These are phyloP conservation scores for Dactylonectria estremocensis DNA, from an alignment of 2,329 filamentous ascomycete genomes.

Conservation along the genomic window DNA sequence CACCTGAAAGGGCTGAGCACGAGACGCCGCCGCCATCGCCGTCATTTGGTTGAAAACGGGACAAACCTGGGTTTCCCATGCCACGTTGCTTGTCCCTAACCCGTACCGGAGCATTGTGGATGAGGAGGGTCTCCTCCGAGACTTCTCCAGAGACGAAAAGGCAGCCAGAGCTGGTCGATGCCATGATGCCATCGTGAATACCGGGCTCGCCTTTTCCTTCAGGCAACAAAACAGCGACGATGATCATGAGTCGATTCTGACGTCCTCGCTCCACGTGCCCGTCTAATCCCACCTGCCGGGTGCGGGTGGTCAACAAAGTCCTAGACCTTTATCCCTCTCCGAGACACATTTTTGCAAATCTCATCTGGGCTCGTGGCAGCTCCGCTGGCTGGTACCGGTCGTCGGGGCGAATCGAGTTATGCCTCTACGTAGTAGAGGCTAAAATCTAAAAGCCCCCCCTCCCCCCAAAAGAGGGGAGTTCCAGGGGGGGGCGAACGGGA, in stretches of 20 bases:
- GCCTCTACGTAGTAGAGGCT: background rate
- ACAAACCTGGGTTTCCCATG: background rate
- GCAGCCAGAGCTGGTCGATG: background rate
- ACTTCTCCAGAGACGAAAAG: background rate
- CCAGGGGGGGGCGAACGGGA: background rate
- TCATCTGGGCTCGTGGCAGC: background rate
- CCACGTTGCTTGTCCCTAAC: background rate
- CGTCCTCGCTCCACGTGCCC: conserved; percentile 24
- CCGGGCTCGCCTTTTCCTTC: background rate
- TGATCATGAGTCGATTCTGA: conserved; percentile 30
- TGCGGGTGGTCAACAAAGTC: conserved; percentile 4
- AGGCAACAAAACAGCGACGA: conserved; percentile 7
- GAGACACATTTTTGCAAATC: conserved; percentile 1
- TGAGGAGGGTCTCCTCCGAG: background rate
- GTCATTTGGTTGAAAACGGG: background rate
- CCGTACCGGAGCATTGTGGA: background rate
- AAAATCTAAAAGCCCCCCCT: background rate
- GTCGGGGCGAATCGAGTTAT: background rate
- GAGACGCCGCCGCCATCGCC: background rate
- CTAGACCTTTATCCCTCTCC: background rate
- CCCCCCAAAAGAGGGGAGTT: background rate
- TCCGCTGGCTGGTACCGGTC: background rate
- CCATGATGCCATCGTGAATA: conserved; percentile 9
- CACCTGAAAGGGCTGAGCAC: background rate
- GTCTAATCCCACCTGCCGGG: conserved; percentile 11